Base-by-base conservation (phyloP, 768 basidiomycete species). In the Psilocybe sp. region DNA sequence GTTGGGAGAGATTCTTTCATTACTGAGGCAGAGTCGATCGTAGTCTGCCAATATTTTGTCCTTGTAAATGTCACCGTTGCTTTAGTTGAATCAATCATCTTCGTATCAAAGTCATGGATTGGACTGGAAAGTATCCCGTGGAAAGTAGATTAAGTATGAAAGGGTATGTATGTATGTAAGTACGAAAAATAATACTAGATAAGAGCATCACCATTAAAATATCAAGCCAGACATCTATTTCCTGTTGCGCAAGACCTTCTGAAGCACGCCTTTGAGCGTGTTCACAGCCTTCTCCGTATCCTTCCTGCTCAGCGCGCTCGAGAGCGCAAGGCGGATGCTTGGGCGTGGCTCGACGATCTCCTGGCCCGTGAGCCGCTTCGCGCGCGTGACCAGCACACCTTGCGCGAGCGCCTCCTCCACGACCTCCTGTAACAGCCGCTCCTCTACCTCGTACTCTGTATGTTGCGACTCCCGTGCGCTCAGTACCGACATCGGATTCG, bases 241-340 rank as follows among this genome's bases (percentile, higher is more conserved):
- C 43, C 23, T 45, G 47, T 8, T 55, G 42, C 50, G 50, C 40
- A 51, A 40, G 28, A 57, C 46, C 42, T 46, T 48, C 16, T 44
- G 37, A 35, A 50, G 42, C 35, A 85, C 86, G 28, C 75, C 74
- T 71, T 87, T 91, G 50, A 99, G 67, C 15, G 88, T 78, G 18
- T 69, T 71, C 5, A 85, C 82, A 3, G 94, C 89, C 74, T 92
- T 95, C 76, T 97, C 94, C 47, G 85, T 81, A 59, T 98, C 97
- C 71, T 95, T 96, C 78, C 77, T 87, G 19, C 85, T 84, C 56
- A 98, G 65, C 12, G 83, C 92, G 12, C 84, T 80, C 4, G 81
- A 86, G 53, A 95, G 70, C 18, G 87, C 86, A n/a, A 98, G 71
- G 53, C 91, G 80, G 52, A 98, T 83, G 58, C 88, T 91, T 34